These are phyloP conservation scores for Fusarium anthophilum DNA, from an alignment of 2,329 filamentous ascomycete genomes.

Conservation along the genomic window DNA sequence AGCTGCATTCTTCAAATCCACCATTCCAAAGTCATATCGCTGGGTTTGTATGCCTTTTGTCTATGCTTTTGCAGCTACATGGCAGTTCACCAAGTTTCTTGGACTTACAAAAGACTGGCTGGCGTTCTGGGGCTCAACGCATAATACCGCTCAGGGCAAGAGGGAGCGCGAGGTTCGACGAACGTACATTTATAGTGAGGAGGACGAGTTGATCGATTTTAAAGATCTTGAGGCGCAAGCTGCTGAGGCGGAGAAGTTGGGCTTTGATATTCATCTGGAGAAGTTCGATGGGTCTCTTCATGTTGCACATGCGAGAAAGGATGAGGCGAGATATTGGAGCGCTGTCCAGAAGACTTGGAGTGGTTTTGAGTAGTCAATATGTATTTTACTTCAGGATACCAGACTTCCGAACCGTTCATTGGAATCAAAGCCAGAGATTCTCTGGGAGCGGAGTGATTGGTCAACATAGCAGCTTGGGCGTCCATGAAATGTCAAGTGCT, in stretches of 20 bases:
- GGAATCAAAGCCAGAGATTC: neutral
- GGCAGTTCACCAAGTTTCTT: neutral
- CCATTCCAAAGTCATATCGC: neutral
- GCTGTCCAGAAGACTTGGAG: neutral
- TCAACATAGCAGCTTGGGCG: neutral
- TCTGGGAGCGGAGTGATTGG: accelerated
- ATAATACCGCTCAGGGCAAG: slow-evolving; percentile 10
- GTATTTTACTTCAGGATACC: neutral
- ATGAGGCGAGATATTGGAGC: slow-evolving; percentile 10
- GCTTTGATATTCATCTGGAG: neutral
- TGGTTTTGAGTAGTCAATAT: neutral
- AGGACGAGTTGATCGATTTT: neutral
- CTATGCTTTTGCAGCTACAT: neutral
- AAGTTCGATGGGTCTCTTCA: slow-evolving; percentile 15
- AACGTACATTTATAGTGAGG: slow-evolving; percentile 18
- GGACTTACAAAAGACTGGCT: slow-evolving; percentile 1
- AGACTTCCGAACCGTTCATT: neutral
- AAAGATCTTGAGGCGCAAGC: neutral
- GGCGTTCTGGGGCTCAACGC: neutral
- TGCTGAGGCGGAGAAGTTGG: neutral
- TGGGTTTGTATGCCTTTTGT: neutral
- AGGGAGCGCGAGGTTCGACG: slow-evolving; percentile 9
- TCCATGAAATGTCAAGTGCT: neutral
- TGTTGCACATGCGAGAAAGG: slow-evolving; percentile 1
- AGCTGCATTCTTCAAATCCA: slow-evolving; percentile 1